These are phyloP conservation scores for Smittium culicis DNA, from an alignment of 371 early-diverging fungal genomes.

Conservation along the genomic window DNA sequence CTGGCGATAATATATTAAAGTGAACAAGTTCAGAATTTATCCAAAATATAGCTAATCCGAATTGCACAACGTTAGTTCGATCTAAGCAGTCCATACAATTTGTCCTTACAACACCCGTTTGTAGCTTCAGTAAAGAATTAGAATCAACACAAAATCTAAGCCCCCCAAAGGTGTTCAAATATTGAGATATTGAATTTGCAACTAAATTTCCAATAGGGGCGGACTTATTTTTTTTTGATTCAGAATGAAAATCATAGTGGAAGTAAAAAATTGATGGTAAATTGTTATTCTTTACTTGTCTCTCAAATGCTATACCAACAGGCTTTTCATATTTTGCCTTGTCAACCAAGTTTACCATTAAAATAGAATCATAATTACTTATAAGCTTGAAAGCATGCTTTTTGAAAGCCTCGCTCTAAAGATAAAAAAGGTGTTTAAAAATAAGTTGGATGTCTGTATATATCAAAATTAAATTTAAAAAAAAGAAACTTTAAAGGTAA, in stretches of 20 bases:
- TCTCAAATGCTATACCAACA: slow-evolving; percentile 63
- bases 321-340: slow-evolving; percentile 73
- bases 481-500: background rate
- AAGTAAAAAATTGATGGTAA: slow-evolving; percentile 39
- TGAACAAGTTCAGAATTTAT: slow-evolving; percentile 50
- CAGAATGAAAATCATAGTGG: slow-evolving; percentile 92
- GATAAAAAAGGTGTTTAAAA: background rate
- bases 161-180: slow-evolving; percentile 49
- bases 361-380: slow-evolving; percentile 56
- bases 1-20: slow-evolving; percentile 39
- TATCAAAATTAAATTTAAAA: slow-evolving; percentile 12
- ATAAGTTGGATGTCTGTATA: slow-evolving; percentile 13
- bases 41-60: slow-evolving; percentile 44
- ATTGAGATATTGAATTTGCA: slow-evolving; percentile 46
- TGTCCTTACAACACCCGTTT: slow-evolving; percentile 72
- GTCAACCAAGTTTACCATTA: slow-evolving; percentile 82
- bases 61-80: slow-evolving; percentile 57
- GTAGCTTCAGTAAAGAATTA: slow-evolving; percentile 28
- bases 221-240: slow-evolving; percentile 57
- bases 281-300: slow-evolving; percentile 35
- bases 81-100: slow-evolving; percentile 98
- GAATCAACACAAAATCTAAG: slow-evolving; percentile 15
- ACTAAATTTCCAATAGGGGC: slow-evolving; percentile 59
- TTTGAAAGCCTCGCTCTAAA: slow-evolving; percentile 25
- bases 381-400: slow-evolving; percentile 60